These are phyloP conservation scores for Coelastrella sp. DNA, from an alignment of 139 green algal genomes.

Conservation along the genomic window DNA sequence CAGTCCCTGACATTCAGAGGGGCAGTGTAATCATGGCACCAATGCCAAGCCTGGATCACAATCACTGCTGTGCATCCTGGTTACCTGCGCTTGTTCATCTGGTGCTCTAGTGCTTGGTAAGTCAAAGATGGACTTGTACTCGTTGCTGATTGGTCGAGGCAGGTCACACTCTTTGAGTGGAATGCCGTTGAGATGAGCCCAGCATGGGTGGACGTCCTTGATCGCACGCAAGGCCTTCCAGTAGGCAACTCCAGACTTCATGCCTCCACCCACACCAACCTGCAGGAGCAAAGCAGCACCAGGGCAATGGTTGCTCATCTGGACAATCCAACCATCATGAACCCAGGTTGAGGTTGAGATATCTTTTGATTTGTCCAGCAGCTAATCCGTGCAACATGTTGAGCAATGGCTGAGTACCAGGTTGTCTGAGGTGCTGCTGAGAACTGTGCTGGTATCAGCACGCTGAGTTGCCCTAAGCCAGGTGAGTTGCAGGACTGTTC, in stretches of 20 bases:
- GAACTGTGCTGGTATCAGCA: too few relatives aligned
- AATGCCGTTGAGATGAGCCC: constrained; percentile 50
- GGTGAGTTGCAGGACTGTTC: too few relatives aligned
- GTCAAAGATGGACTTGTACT: constrained; percentile 49
- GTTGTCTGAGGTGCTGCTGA: too few relatives aligned
- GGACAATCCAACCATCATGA: too few relatives aligned
- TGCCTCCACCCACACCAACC: constrained; percentile 56
- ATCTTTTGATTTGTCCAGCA: too few relatives aligned
- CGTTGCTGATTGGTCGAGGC: constrained; percentile 48
- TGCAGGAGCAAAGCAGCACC: constrained; percentile 42
- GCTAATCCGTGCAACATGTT: too few relatives aligned
- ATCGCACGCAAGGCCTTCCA: constrained; percentile 57
- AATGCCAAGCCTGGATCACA: background rate
- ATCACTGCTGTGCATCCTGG: background rate
- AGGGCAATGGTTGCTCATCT: too few relatives aligned
- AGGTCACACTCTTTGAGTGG: constrained; percentile 35
- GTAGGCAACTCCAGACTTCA: constrained; percentile 54
- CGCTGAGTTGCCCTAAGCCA: too few relatives aligned
- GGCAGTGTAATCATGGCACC: background rate
- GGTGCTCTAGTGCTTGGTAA: constrained; percentile 2
- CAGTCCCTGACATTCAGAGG: background rate
- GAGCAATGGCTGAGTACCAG: too few relatives aligned
- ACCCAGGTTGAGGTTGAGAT: too few relatives aligned
- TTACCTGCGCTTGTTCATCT: background rate
- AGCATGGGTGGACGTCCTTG: constrained; percentile 63